These are phyloP conservation scores for Cladosporium sp. DNA, from an alignment of 2,329 filamentous ascomycete genomes.

Conservation along the genomic window DNA sequence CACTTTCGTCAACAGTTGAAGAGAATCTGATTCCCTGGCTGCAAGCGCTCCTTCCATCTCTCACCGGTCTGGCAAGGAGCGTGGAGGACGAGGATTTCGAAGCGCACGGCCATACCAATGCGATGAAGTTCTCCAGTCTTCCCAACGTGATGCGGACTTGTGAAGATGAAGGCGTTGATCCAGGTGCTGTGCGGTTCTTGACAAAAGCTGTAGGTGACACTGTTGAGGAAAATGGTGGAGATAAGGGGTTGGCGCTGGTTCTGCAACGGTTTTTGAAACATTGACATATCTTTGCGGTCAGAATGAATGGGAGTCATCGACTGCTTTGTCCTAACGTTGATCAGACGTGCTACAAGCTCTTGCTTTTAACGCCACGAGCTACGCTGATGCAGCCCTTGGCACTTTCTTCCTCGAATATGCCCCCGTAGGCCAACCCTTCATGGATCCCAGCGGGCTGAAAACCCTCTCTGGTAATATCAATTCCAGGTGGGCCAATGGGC, in stretches of 20 bases:
- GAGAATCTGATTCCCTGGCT: background rate
- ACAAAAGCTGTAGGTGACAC: background rate
- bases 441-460: slow-evolving; percentile 47
- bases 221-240: background rate
- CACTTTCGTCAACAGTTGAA: background rate
- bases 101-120: background rate
- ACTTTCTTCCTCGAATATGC: slow-evolving; percentile 48
- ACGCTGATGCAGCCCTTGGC: slow-evolving; percentile 12
- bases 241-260: background rate
- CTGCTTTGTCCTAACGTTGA: no score
- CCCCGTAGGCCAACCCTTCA: slow-evolving; percentile 51
- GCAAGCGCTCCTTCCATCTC: background rate
- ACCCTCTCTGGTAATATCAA: slow-evolving; percentile 46
- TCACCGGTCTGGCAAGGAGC: background rate
- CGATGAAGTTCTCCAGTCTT: background rate
- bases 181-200: background rate
- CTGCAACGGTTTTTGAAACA: background rate
- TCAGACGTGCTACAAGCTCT: background rate
- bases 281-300: no score
- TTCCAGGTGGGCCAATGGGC: slow-evolving; percentile 38
- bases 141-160: background rate
- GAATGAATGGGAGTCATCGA: no score
- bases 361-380: slow-evolving; percentile 11
- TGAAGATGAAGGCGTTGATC: background rate
- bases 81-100: background rate